Percentiles rank a stretch among this genome's conserved stretches.
phyloP scores from a whole-genome alignment of 2,329 filamentous ascomycete genomes.

The Aspergillus neotritici region DNA sequence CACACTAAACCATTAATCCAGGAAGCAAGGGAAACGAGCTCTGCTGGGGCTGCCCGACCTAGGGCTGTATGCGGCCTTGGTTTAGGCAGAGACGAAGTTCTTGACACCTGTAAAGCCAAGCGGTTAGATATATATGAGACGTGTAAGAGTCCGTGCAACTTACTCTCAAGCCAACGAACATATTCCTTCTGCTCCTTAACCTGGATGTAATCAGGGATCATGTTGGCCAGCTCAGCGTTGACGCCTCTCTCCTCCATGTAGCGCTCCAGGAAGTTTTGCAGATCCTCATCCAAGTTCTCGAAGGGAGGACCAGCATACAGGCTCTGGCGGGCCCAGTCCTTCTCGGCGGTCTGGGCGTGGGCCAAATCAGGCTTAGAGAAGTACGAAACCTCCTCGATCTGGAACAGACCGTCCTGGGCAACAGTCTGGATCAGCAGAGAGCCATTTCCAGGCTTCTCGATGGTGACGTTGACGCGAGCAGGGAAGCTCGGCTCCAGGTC shows the following conservation, averaged over 20 bases:
- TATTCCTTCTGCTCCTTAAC: conserved; percentile 99
- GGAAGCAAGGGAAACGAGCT: too few relatives aligned
- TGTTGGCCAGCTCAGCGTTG: conserved; percentile 77
- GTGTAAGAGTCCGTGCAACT: conserved; percentile 22
- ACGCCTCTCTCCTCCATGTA: conserved; percentile 94
- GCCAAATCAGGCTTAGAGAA: conserved; percentile 74
- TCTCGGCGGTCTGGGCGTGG: conserved; percentile 67
- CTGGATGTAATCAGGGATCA: conserved; percentile 94
- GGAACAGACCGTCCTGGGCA: conserved; percentile 77
- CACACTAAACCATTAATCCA: too few relatives aligned
- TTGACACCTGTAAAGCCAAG: conserved; percentile 58
- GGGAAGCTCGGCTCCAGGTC: conserved; percentile 60
- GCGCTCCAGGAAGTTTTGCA: conserved; percentile 84
- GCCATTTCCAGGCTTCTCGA: conserved; percentile 82
- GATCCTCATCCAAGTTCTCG: conserved; percentile 88
- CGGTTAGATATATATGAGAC: conserved; percentile 6
- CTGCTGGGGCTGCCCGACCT: too few relatives aligned
- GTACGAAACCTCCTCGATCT: conserved; percentile 87
- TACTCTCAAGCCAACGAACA: conserved; percentile 73
- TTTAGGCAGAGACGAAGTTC: conserved; percentile 69
- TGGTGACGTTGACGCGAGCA: conserved; percentile 74
- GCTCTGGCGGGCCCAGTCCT: conserved; percentile 67
- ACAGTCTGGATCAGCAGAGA: conserved; percentile 81
- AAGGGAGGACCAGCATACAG: conserved; percentile 90
- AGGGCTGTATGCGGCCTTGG: background rate